Percentiles rank a stretch among this genome's conserved stretches.
Conservation (phyloP, 2,329 filamentous ascomycete genomes). For the Apiospora aurea region DNA sequence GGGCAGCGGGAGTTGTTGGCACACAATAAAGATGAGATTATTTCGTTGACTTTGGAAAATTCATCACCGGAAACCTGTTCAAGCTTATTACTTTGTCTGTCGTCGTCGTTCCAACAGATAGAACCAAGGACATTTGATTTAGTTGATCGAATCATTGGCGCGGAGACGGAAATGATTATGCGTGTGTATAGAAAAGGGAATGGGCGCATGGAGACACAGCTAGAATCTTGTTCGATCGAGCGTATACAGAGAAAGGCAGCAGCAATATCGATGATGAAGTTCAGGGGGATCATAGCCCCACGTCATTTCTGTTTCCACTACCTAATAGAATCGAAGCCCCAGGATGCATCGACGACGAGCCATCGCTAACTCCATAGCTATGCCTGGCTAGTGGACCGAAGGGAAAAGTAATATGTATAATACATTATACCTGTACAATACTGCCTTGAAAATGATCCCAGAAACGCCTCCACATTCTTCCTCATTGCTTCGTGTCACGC, state of each 20-base stretch:
- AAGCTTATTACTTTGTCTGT: too few relatives aligned
- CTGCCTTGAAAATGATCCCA: neutral
- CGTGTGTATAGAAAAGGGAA: too few relatives aligned
- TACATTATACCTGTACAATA: constrained; percentile 24
- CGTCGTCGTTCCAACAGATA: too few relatives aligned
- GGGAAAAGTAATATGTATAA: constrained; percentile 18
- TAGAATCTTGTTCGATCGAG: too few relatives aligned
- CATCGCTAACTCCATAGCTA: neutral
- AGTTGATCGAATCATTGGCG: too few relatives aligned
- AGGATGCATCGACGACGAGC: neutral
- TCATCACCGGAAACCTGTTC: neutral
- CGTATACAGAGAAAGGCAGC: too few relatives aligned
- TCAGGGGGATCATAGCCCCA: neutral
- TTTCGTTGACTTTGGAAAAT: neutral
- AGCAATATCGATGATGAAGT: neutral
- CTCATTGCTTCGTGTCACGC: constrained; percentile 24
- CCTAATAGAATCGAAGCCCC: neutral
- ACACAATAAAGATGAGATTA: neutral
- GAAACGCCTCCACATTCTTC: constrained; percentile 5
- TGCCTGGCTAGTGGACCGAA: neutral
- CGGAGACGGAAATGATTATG: too few relatives aligned
- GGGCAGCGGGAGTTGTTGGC: neutral
- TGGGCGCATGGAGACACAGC: too few relatives aligned
- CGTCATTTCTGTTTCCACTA: neutral
- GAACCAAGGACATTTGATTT: too few relatives aligned